phyloP scores from a whole-genome alignment of 306 rosid species.

The Phaseolus lunatus region DNA sequence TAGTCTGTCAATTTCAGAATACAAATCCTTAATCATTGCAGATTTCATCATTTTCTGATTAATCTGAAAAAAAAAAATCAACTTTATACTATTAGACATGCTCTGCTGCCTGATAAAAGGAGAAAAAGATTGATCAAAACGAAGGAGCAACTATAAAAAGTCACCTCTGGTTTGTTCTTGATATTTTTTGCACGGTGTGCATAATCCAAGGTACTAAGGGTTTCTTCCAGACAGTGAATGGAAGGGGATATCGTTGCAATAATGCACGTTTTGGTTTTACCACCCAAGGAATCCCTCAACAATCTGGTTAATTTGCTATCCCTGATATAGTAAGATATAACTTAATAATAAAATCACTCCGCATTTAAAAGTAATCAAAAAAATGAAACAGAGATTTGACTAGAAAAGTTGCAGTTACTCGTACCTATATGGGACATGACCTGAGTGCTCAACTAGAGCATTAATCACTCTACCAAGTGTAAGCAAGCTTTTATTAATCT shows the following conservation, averaged over 20 bases:
- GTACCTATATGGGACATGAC: conserved; percentile 98
- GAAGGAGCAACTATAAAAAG: conserved; percentile 38
- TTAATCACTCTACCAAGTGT: conserved; percentile 98
- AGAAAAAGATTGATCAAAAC: conserved; percentile 31
- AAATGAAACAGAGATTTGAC: conserved; percentile 5
- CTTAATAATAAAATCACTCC: conserved; percentile 34
- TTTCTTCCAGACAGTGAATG: conserved; percentile 97
- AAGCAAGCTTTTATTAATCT: conserved; percentile 96
- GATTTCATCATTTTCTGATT: conserved; percentile 99
- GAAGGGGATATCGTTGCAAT: conserved; percentile 98
- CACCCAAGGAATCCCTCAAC: conserved; percentile 97
- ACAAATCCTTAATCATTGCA: conserved; percentile 95
- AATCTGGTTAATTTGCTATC: conserved; percentile 97
- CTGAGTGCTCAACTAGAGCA: conserved; percentile 98
- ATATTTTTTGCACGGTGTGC: conserved; percentile 99
- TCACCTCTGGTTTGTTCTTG: conserved; percentile 99
- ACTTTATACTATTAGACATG: conserved; percentile 44
- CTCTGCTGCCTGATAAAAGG: conserved; percentile 5
- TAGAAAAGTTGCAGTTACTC: conserved; percentile 17
- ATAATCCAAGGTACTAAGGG: conserved; percentile 96
- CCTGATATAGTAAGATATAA: conserved; percentile 61
- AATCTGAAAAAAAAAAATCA: conserved; percentile 63
- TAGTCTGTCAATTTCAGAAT: conserved; percentile 92
- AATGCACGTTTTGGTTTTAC: conserved; percentile 98
- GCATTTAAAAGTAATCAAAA: conserved; percentile 9